Evolutionary conservation across 176 grass and related monocot genomes (phyloP).

Genomic region (Pontederia paniculata): DNA sequence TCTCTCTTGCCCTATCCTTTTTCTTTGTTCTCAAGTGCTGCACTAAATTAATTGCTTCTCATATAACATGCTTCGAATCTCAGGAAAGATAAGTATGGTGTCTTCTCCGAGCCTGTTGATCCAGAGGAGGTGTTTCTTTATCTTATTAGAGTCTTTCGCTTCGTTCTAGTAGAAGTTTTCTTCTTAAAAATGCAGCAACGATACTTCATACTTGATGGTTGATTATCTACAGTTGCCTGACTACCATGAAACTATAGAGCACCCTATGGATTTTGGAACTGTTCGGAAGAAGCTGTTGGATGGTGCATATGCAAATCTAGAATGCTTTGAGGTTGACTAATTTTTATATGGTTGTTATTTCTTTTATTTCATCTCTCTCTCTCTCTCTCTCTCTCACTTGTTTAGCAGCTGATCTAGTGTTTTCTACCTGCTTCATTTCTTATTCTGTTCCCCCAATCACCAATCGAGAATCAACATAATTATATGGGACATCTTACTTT

Average conservation of each 20-base stretch:
- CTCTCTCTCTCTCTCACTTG: too few relatives aligned
- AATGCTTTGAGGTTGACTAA: constrained; percentile 41
- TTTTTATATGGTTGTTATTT: too few relatives aligned
- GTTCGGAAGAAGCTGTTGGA: constrained; percentile 26
- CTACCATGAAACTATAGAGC: constrained; percentile 38
- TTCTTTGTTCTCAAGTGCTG: constrained; percentile 8
- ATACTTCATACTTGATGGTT: background rate
- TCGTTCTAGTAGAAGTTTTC: background rate
- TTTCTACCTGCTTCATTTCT: too few relatives aligned
- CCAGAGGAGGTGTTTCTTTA: constrained; percentile 24
- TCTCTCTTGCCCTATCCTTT: constrained; percentile 7
- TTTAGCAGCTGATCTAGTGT: too few relatives aligned
- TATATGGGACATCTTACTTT: too few relatives aligned
- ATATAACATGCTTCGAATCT: background rate
- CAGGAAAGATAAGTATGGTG: constrained; percentile 38
- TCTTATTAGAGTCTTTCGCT: background rate
- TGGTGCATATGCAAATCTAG: constrained; percentile 25
- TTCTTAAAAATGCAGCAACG: too few relatives aligned
- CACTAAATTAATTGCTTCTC: background rate
- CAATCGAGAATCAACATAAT: too few relatives aligned
- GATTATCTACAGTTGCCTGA: constrained; percentile 32
- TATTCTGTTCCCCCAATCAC: too few relatives aligned
- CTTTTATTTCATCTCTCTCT: too few relatives aligned
- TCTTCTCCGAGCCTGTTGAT: constrained; percentile 45
- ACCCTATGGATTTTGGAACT: constrained; percentile 40